Percentiles rank a stretch among this genome's conserved stretches.
phyloP scores from a whole-genome alignment of 495 filamentous ascomycete species.

The Penicillium antarcticum region DNA sequence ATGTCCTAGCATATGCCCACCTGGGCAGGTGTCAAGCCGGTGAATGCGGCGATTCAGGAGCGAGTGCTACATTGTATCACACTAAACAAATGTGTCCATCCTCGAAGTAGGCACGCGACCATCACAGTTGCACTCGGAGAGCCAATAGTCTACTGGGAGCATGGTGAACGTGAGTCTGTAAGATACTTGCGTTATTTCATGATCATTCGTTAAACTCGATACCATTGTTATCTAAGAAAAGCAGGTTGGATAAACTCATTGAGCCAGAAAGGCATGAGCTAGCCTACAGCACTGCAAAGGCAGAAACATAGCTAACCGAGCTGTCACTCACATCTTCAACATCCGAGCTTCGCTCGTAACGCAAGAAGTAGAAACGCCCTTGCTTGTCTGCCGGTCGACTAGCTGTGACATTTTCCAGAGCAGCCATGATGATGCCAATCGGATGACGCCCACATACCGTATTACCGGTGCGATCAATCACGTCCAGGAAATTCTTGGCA shows the following conservation, averaged over 20 bases:
- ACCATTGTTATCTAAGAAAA: background rate
- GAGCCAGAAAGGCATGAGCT: background rate
- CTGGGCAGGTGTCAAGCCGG: background rate
- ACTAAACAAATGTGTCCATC: background rate
- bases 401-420: conserved; percentile 57
- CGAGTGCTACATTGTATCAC: background rate
- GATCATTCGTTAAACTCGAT: background rate
- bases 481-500: conserved; percentile 64
- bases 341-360: conserved; percentile 88
- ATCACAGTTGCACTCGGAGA: background rate
- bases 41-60: background rate
- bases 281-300: conserved; percentile 40
- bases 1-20: background rate
- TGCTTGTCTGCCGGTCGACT: conserved; percentile 34
- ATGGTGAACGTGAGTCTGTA: background rate
- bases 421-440: conserved; percentile 92
- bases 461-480: conserved; percentile 71
- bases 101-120: background rate
- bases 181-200: background rate
- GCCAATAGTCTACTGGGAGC: no score
- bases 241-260: no score
- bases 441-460: conserved; percentile 96
- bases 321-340: conserved; percentile 69
- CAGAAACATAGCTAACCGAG: conserved; percentile 85
- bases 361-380: conserved; percentile 75